Base-by-base conservation (phyloP, 2,329 filamentous ascomycete genomes). In the Leptographium wingfieldii region DNA sequence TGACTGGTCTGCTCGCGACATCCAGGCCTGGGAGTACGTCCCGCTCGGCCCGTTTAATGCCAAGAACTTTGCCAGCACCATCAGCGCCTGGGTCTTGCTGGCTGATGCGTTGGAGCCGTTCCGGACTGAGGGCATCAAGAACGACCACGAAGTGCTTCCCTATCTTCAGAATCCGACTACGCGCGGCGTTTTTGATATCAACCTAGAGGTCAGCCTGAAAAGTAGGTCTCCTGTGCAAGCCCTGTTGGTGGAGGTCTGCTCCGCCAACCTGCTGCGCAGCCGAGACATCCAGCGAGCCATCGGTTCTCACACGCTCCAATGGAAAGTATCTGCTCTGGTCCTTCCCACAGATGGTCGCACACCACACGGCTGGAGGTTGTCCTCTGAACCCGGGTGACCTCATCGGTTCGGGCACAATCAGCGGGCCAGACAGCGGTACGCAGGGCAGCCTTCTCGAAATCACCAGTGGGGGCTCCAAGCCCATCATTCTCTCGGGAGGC, bases 1-100 rank as follows among this genome's bases (percentile, higher is more conserved):
- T 66, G 90, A 95, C 72, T 95, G 90, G 90, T 90, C 85, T 59
- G 89, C 89, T 6, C 77, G 89, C 63, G 89, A 94, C 66, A 85
- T 94, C 57, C 89, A 95, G 69, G 80, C 81, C 0, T 94, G 88
- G 88, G 90, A 95, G 71, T 92, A 91, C 66, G 80, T 92, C 11
- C 90, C 90, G 0, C 74, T 92, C 10, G 90, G 90, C 0, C 89
- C 89, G 0, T 92, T 94, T 74, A 91, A 89, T 63, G 78, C 83
- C 29, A 94, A 94, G 79, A 92, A 92, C 71, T 92, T 94, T 68
- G 87, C 80, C 4, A 88, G 87, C 0, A 87, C 81, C 0, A 86
- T 94, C 65, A 88, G 84, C 62, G 81, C 88, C 0, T 94, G 89
- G 89, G 82, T 94, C 1, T 86, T 94, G 5, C 75, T 90, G 14